Evolutionary conservation across 371 early-diverging fungal species (phyloP).

Genomic region (Neoconidiobolus thromboides): DNA sequence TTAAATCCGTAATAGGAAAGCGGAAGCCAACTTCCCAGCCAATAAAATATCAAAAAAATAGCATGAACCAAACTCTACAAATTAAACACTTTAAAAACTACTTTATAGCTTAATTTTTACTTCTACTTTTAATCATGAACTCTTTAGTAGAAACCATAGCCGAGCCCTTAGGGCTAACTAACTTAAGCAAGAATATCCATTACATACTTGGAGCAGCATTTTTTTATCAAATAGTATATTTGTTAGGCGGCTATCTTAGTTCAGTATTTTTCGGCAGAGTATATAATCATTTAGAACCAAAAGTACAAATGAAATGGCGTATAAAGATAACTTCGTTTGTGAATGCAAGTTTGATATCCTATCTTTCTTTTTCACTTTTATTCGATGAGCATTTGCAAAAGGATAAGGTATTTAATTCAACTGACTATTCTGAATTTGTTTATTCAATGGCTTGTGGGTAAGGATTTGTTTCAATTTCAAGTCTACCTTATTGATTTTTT

Average conservation of each 20-base stretch:
- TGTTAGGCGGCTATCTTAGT: not conserved
- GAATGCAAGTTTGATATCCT: conserved; percentile 33
- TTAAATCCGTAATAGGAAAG: too few species aligned
- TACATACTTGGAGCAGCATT: not conserved
- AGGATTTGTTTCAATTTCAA: conserved; percentile 2
- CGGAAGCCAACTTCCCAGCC: too few species aligned
- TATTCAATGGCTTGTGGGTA: conserved; percentile 72
- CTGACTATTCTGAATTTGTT: conserved; percentile 41
- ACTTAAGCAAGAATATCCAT: not conserved
- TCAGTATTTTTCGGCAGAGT: conserved; percentile 14
- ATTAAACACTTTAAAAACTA: too few species aligned
- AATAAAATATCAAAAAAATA: too few species aligned
- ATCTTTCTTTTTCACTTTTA: conserved; percentile 39
- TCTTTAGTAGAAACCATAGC: not conserved
- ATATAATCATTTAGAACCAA: conserved; percentile 16
- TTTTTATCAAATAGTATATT: not conserved
- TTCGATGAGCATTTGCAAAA: conserved; percentile 33
- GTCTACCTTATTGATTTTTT: conserved; percentile 2
- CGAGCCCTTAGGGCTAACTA: not conserved
- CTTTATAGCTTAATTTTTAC: too few species aligned
- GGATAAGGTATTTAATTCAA: conserved; percentile 61
- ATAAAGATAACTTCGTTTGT: conserved; percentile 42
- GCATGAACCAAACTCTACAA: too few species aligned
- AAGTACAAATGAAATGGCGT: conserved; percentile 22
- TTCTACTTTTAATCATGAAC: too few species aligned